Evolutionary conservation across 441 rosid species (phyloP).

Genomic region (Pelargonium myrrhifolium): DNA sequence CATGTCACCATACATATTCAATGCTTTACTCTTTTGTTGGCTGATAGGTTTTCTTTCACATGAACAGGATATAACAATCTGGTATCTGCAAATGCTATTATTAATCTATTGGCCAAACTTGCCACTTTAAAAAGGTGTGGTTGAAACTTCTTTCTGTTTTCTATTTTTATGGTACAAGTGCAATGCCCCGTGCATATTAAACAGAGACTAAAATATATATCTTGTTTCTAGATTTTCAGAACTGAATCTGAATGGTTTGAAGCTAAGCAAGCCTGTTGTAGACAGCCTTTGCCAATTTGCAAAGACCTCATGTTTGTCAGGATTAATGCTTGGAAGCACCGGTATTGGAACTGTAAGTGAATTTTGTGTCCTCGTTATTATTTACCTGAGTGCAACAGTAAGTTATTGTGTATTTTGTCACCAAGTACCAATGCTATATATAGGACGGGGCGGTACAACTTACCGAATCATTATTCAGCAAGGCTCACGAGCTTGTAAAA

Average conservation of each 20-base stretch:
- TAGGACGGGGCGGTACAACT: conserved; percentile 72
- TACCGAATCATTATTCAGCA: conserved; percentile 46
- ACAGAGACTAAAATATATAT: conserved; percentile 5
- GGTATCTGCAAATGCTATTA: conserved; percentile 58
- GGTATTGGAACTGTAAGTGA: conserved; percentile 70
- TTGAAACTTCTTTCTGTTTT: conserved; percentile 10
- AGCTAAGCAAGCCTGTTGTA: conserved; percentile 56
- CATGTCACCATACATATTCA: conserved; percentile 14
- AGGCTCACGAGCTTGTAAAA: conserved; percentile 56
- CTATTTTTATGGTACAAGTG: background rate
- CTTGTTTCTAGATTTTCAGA: conserved; percentile 59
- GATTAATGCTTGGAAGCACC: conserved; percentile 70
- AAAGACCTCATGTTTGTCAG: conserved; percentile 53
- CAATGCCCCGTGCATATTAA: background rate
- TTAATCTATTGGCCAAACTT: conserved; percentile 57
- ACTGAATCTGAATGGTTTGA: conserved; percentile 68
- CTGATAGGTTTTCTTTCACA: conserved; percentile 13
- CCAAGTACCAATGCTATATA: conserved; percentile 16
- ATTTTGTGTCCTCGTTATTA: conserved; percentile 5
- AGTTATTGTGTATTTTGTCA: conserved; percentile 15
- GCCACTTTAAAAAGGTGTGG: conserved; percentile 55
- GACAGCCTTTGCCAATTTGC: conserved; percentile 67
- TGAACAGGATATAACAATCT: conserved; percentile 65
- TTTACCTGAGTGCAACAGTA: conserved; percentile 1
- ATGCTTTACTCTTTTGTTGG: conserved; percentile 11